These are phyloP conservation scores for Moricandia moricandioides DNA, from an alignment of 345 rosid species.

Conservation along the genomic window DNA sequence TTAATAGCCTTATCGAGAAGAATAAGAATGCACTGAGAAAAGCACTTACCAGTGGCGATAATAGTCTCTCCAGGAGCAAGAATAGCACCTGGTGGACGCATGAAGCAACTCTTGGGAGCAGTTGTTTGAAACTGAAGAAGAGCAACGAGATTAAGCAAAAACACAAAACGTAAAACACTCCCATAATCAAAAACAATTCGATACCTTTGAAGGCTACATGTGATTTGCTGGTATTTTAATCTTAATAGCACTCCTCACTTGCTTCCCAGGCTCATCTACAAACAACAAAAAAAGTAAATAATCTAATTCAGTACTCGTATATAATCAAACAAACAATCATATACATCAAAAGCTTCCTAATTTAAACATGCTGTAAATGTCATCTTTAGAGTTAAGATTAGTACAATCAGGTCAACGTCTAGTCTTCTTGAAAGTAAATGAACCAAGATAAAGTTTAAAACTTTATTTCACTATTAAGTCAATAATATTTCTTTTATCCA, in stretches of 20 bases:
- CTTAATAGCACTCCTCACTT: conserved; percentile 88
- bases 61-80: conserved; percentile 91
- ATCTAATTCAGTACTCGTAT: background rate
- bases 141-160: background rate
- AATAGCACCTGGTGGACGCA: conserved; percentile 98
- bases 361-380: background rate
- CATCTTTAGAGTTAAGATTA: background rate
- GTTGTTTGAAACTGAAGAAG: conserved; percentile 85
- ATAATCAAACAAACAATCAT: background rate
- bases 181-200: background rate
- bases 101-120: conserved; percentile 97
- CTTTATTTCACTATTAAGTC: background rate
- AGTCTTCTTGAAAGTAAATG: background rate
- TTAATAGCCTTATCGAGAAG: background rate
- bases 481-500: background rate
- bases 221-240: conserved; percentile 94
- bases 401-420: background rate
- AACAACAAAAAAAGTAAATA: background rate
- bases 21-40: background rate
- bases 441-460: background rate
- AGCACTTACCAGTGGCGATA: conserved; percentile 72
- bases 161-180: background rate
- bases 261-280: conserved; percentile 98
- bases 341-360: conserved; percentile 4
- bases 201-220: conserved; percentile 92